A percentile compares a stretch with the other conserved stretches of the same genome.
Conservation (phyloP, 805 yeast species). For the Wickerhamiella hasegawae region DNA sequence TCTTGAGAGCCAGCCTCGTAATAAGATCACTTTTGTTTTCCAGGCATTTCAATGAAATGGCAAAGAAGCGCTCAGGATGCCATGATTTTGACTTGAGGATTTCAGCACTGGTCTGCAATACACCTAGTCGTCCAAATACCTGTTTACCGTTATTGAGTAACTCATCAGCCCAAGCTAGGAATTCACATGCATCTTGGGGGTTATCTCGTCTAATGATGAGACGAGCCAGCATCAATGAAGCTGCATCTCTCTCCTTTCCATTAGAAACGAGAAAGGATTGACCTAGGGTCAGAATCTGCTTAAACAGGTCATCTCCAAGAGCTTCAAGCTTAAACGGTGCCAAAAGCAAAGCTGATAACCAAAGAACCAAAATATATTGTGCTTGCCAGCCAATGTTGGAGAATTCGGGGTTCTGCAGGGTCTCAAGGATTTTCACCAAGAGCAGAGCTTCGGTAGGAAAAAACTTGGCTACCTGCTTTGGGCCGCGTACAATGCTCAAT, state of each 20-base stretch:
- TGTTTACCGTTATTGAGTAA: slow-evolving; percentile 1
- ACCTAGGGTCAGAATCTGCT: slow-evolving; percentile 25
- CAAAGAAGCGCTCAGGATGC: slow-evolving; percentile 6
- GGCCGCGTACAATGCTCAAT: slow-evolving; percentile 6
- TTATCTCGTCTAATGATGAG: slow-evolving; percentile 36
- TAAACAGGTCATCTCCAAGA: slow-evolving; percentile 22
- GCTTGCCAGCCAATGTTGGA: slow-evolving; percentile 27
- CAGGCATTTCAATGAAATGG: slow-evolving; percentile 9
- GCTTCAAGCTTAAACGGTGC: slow-evolving; percentile 52
- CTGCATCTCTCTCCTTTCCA: slow-evolving; percentile 43
- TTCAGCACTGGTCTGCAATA: slow-evolving; percentile 27
- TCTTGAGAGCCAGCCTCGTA: neutral
- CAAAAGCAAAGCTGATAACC: slow-evolving; percentile 57
- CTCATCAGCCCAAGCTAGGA: slow-evolving; percentile 17
- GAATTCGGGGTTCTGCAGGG: neutral
- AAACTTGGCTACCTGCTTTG: slow-evolving; percentile 1
- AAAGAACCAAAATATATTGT: slow-evolving; percentile 37
- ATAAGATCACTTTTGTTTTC: neutral
- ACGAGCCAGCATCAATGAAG: slow-evolving; percentile 36
- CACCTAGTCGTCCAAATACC: slow-evolving; percentile 24
- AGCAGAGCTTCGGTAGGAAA: neutral
- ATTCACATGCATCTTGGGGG: slow-evolving; percentile 12
- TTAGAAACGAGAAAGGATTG: slow-evolving; percentile 24
- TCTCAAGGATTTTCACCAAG: neutral
- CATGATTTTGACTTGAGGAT: slow-evolving; percentile 19